Percentiles rank a stretch among this genome's conserved stretches.
Evolutionary conservation across 208 protist species (phyloP).

Genomic region (Leishmania martiniquensis): DNA sequence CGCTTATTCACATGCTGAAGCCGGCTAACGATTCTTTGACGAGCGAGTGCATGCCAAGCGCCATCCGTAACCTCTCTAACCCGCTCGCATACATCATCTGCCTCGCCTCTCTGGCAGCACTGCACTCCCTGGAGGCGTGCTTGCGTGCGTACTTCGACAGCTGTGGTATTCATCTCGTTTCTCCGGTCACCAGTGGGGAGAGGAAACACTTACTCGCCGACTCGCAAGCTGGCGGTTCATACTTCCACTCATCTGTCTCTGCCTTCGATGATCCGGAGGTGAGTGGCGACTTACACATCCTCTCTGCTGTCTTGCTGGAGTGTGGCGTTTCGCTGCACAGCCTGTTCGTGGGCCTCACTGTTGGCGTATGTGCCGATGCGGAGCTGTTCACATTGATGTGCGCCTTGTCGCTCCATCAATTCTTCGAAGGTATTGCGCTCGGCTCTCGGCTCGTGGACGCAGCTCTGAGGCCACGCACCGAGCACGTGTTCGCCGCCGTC

Average conservation of each 20-base stretch:
- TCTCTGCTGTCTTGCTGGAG: conserved; percentile 56
- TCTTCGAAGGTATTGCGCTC: conserved; percentile 72
- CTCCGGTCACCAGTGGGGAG: conserved; percentile 11
- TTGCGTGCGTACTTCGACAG: conserved; percentile 20
- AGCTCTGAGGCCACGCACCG: conserved; percentile 29
- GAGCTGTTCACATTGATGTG: conserved; percentile 48
- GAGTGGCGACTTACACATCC: conserved; percentile 3
- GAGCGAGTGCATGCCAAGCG: conserved; percentile 21
- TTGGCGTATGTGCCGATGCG: conserved; percentile 48
- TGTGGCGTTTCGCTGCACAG: conserved; percentile 71
- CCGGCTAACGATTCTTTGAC: conserved; percentile 36
- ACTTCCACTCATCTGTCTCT: conserved; percentile 12
- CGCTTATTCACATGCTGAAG: conserved; percentile 59
- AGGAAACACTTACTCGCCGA: conserved; percentile 23
- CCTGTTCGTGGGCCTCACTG: conserved; percentile 63
- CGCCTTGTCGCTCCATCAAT: conserved; percentile 72
- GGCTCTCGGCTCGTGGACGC: conserved; percentile 59
- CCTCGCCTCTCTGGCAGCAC: conserved; percentile 28
- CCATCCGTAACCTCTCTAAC: conserved; percentile 16
- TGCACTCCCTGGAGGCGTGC: conserved; percentile 40
- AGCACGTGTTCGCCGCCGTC: conserved; percentile 41
- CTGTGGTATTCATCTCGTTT: background rate
- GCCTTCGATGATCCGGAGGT: conserved; percentile 1
- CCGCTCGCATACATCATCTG: conserved; percentile 42
- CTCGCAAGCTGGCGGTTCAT: conserved; percentile 1